These are phyloP conservation scores for Pulveroboletus frians DNA, from an alignment of 768 basidiomycete species.

Conservation along the genomic window DNA sequence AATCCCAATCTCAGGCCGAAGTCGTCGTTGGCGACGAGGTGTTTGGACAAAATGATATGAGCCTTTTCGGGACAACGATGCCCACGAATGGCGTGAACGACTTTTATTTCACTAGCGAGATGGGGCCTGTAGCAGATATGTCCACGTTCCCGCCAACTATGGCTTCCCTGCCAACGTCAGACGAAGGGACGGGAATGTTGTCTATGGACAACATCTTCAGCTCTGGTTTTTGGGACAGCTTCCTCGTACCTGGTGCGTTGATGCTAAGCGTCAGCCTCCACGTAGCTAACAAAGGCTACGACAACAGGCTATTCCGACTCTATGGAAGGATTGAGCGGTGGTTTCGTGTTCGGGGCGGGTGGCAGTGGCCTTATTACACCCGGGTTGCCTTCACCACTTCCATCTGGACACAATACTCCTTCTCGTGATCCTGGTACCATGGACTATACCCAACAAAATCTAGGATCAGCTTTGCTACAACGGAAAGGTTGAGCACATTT, in stretches of 20 bases:
- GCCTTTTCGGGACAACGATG: conserved; percentile 21
- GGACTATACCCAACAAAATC: conserved; percentile 25
- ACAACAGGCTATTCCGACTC: conserved; percentile 67
- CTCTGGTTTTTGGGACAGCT: conserved; percentile 81
- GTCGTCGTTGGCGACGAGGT: conserved; percentile 16
- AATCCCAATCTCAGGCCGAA: conserved; percentile 18
- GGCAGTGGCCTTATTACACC: conserved; percentile 84
- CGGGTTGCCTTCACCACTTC: conserved; percentile 52
- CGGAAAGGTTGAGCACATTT: conserved; percentile 19
- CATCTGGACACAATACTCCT: conserved; percentile 51
- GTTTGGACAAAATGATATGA: conserved; percentile 26
- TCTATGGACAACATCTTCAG: conserved; percentile 83
- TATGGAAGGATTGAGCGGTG: conserved; percentile 78
- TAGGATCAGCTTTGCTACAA: conserved; percentile 23
- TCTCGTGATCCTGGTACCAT: conserved; percentile 21
- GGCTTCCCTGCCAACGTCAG: conserved; percentile 46
- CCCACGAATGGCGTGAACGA: conserved; percentile 34
- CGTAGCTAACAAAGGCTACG: conserved; percentile 3
- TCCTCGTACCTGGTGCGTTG: conserved; percentile 75
- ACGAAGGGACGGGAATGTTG: conserved; percentile 43
- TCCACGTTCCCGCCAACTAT: conserved; percentile 87
- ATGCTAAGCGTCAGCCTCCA: background rate
- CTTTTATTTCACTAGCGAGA: conserved; percentile 75
- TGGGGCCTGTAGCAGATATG: conserved; percentile 79
- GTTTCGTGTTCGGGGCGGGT: conserved; percentile 80